A percentile compares a stretch with the other conserved stretches of the same genome.
These are phyloP conservation scores for Symbiodinium pilosum DNA, from an alignment of 73 alveolate species.

Conservation along the genomic window DNA sequence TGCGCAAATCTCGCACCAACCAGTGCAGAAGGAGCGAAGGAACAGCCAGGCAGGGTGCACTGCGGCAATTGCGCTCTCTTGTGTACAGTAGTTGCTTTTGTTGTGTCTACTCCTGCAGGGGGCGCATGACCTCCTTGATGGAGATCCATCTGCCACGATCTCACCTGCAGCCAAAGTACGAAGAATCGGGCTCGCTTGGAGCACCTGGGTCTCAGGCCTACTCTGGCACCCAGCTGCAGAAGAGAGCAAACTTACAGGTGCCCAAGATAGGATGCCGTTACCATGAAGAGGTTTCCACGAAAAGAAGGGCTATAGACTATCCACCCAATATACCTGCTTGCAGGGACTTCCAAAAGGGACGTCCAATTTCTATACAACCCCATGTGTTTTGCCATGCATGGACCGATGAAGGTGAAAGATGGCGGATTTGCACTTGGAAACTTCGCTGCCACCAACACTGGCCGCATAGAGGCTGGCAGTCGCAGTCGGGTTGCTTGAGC, in stretches of 20 bases:
- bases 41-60: not conserved
- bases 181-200: too few relatives aligned
- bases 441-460: conserved; percentile 89
- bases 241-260: conserved; percentile 47
- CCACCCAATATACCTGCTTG: too few relatives aligned
- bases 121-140: not conserved
- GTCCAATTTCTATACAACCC: too few relatives aligned
- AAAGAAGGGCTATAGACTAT: too few relatives aligned
- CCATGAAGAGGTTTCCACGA: too few relatives aligned
- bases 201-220: not conserved
- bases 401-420: conserved; percentile 38
- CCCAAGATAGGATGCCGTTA: not conserved
- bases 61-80: not conserved
- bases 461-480: conserved; percentile 57
- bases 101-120: too few relatives aligned
- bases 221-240: conserved; percentile 13
- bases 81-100: not conserved
- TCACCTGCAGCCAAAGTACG: not conserved
- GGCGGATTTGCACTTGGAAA: conserved; percentile 89
- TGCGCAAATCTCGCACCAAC: conserved; percentile 48
- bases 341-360: too few relatives aligned
- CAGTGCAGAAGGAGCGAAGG: conserved; percentile 31
- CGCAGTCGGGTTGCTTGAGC: too few relatives aligned
- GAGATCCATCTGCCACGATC: not conserved
- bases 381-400: not conserved